A percentile compares a stretch with the other conserved stretches of the same genome.
phyloP scores from a whole-genome alignment of 352 stramenopile genomes.

The Globisporangium radiosum region DNA sequence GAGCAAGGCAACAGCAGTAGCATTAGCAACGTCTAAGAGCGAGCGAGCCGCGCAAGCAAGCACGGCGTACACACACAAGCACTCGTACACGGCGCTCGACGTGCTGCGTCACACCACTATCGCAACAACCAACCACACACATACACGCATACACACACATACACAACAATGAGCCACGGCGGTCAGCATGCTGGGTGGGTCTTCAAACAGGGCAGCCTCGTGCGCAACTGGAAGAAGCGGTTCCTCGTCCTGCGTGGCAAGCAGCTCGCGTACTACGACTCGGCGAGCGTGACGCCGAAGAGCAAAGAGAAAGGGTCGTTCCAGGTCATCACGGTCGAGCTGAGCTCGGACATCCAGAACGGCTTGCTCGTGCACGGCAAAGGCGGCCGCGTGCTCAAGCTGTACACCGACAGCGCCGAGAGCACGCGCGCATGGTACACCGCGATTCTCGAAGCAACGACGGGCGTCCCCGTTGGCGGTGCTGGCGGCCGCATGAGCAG shows the following conservation, averaged over 20 bases:
- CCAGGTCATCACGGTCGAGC: slow-evolving; percentile 80
- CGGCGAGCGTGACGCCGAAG: slow-evolving; percentile 39
- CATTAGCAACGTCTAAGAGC: no score
- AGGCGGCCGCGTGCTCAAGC: slow-evolving; percentile 76
- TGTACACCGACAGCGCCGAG: slow-evolving; percentile 78
- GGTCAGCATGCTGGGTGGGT: slow-evolving; percentile 71
- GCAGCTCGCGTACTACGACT: slow-evolving; percentile 83
- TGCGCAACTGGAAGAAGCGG: slow-evolving; percentile 84
- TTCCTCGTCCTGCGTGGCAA: slow-evolving; percentile 80
- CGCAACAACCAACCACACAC: background rate
- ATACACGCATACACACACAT: background rate
- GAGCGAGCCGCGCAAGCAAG: background rate
- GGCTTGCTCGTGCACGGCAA: slow-evolving; percentile 72
- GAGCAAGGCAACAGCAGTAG: background rate
- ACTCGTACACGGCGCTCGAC: background rate
- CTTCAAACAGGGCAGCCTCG: slow-evolving; percentile 76
- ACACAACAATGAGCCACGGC: slow-evolving; percentile 35
- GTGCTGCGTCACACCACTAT: no score
- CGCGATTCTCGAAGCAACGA: slow-evolving; percentile 67
- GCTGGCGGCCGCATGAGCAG: slow-evolving; percentile 11
- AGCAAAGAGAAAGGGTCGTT: slow-evolving; percentile 76
- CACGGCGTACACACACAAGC: background rate
- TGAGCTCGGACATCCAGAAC: slow-evolving; percentile 79
- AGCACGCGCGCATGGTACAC: slow-evolving; percentile 67
- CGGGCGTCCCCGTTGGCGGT: slow-evolving; percentile 1